Evolutionary conservation across 2,329 filamentous ascomycete genomes (phyloP).

Genomic region (Penicillium sp.): DNA sequence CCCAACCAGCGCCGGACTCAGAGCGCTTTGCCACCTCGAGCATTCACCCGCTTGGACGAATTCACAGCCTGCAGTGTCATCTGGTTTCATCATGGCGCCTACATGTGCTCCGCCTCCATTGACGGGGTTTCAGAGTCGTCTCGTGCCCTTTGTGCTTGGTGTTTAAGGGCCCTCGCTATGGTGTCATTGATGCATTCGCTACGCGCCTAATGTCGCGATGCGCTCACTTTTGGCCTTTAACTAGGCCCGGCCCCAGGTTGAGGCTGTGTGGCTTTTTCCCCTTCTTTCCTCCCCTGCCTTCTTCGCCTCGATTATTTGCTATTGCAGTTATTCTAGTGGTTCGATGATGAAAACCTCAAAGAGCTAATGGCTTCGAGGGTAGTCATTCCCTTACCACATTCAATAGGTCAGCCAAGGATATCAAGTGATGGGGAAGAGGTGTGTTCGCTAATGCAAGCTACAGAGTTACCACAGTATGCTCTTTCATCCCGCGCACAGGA

Average conservation of each 20-base stretch:
- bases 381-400: slow-evolving; percentile 19
- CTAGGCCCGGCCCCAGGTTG: slow-evolving; percentile 4
- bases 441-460: slow-evolving; percentile 12
- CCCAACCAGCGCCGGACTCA: slow-evolving; percentile 7
- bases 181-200: slow-evolving; percentile 8
- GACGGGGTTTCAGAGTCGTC: slow-evolving; percentile 23
- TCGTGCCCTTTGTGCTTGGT: slow-evolving; percentile 7
- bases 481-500: slow-evolving; percentile 25
- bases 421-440: too few species aligned
- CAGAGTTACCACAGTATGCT: slow-evolving; percentile 36
- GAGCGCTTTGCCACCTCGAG: slow-evolving; percentile 6
- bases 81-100: slow-evolving; percentile 32
- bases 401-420: slow-evolving; percentile 16
- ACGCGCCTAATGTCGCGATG: slow-evolving; percentile 16
- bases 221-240: slow-evolving; percentile 14
- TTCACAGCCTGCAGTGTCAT: slow-evolving; percentile 8
- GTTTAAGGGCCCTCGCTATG: background rate
- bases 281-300: slow-evolving; percentile 1
- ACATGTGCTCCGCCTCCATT: slow-evolving; percentile 16
- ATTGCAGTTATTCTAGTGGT: background rate
- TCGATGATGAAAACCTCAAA: slow-evolving; percentile 24
- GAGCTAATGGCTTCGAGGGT: slow-evolving; percentile 23
- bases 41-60: slow-evolving; percentile 5
- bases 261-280: slow-evolving; percentile 5
- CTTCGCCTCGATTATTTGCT: background rate